Evolutionary conservation across 768 basidiomycete genomes (phyloP), one percentile per base, ranked within the genome.

Genomic region (Amanita rubescens): DNA sequence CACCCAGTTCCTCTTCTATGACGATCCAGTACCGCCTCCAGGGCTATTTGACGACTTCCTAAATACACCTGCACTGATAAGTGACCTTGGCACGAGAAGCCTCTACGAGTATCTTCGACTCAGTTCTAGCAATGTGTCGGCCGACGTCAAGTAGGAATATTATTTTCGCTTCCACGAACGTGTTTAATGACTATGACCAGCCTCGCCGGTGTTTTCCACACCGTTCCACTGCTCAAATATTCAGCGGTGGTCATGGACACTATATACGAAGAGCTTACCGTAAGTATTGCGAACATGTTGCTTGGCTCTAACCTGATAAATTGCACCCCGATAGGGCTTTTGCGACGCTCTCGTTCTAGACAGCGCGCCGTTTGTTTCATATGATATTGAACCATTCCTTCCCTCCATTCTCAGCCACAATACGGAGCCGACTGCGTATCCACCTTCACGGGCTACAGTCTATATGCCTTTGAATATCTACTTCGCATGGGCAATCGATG

Each of bases 11-110:
- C 41, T 81, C 22, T 84, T 82, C 63, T 82, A 84, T 57, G 75
- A 83, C 57, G 74, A 54, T 1, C 79, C 80, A 4, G 67, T 62
- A 0, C 70, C 72, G 3, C 77, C 75, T 0, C 44, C 57, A 0
- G 76, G 74, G 1, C 69, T 77, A 27, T 78, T 78, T 55, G 75
- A 78, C 46, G 71, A 72, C 14, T 75, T 76, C 62, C 49, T 77
- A 14, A 66, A 65, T 6, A 74, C 78, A 32, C 72, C 73, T 0
- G 51, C 58, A 14, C 30, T 69, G 22, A 56, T 56, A 6, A 58
- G 61, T 41, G 67, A 72, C 49, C 59, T 75, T 3, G 51, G 49
- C 14, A 73, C 72, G 0, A 62, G 71, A 10, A 63, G 63, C 0
- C 75, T 70, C 53, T 15, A 63, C 2, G 62, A 65, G 5, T 59